phyloP scores from a whole-genome alignment of 2,329 filamentous ascomycete species.

The Arthrobotrys sphaeroides region DNA sequence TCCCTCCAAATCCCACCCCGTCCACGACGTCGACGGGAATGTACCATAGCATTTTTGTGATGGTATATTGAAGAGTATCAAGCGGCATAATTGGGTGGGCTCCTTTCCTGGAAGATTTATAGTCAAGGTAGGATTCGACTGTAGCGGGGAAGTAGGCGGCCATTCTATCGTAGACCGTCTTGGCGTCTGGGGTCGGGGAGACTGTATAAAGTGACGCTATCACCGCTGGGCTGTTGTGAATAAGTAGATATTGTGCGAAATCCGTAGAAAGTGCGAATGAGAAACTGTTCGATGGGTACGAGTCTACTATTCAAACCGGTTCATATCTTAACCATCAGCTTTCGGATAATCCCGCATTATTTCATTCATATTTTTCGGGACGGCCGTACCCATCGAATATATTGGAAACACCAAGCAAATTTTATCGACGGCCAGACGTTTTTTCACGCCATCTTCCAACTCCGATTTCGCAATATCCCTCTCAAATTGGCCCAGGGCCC shows the following conservation, averaged over 20 bases:
- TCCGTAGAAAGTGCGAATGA: conserved; percentile 18
- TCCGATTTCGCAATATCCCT: conserved; percentile 5
- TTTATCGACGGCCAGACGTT: not conserved
- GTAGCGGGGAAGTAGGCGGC: not conserved
- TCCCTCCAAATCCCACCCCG: conserved; percentile 1
- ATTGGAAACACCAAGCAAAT: not conserved
- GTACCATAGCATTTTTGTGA: conserved; percentile 1
- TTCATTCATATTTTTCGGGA: not conserved
- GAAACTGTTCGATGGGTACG: not conserved
- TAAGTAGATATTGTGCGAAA: conserved; percentile 42
- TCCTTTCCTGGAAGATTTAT: conserved; percentile 8
- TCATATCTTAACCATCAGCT: too few relatives aligned
- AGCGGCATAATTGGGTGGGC: not conserved
- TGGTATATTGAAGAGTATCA: not conserved
- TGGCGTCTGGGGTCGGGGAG: not conserved
- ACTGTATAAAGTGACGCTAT: conserved; percentile 27
- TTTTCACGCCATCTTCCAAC: not conserved
- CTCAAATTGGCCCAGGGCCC: conserved; percentile 3
- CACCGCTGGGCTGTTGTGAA: conserved; percentile 5
- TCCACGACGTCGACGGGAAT: not conserved
- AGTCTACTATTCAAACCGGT: not conserved
- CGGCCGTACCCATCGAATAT: not conserved
- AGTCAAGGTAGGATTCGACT: conserved; percentile 2
- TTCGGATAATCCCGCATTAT: not conserved
- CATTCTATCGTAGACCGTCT: conserved; percentile 21